Percentiles rank a stretch among this genome's conserved stretches.
Conservation (phyloP, 441 rosid genomes). For the Hypseocharis bilobata region DNA sequence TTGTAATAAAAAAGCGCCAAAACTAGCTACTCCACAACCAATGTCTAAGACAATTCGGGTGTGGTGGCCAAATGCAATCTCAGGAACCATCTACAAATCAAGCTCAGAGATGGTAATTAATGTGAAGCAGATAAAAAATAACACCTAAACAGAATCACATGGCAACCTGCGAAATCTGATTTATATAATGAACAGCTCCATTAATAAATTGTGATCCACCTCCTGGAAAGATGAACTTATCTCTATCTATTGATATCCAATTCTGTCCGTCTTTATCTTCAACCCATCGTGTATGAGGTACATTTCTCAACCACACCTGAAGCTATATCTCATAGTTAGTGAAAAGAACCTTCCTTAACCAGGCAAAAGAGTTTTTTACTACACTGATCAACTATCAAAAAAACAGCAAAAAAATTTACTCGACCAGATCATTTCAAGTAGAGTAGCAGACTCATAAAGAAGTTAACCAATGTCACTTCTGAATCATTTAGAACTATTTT, state of each 20-base stretch:
- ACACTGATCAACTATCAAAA: background rate
- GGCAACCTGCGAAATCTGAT: slow-evolving; percentile 67
- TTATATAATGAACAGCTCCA: slow-evolving; percentile 79
- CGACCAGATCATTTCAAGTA: background rate
- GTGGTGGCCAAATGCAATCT: slow-evolving; percentile 58
- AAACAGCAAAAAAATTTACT: background rate
- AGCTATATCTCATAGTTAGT: background rate
- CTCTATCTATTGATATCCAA: slow-evolving; percentile 59
- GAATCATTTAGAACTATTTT: background rate
- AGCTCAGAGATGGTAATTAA: background rate
- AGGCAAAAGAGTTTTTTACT: background rate
- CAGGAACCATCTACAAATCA: slow-evolving; percentile 61
- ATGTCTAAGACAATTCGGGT: slow-evolving; percentile 68
- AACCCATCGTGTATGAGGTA: slow-evolving; percentile 74
- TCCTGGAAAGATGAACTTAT: slow-evolving; percentile 85
- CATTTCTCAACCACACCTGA: slow-evolving; percentile 80
- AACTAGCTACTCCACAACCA: slow-evolving; percentile 97
- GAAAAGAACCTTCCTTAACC: background rate
- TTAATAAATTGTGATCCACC: slow-evolving; percentile 96
- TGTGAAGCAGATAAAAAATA: background rate
- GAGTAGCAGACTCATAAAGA: background rate
- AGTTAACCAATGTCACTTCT: background rate
- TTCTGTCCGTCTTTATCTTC: slow-evolving; percentile 94
- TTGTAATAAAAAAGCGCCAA: slow-evolving; percentile 79
- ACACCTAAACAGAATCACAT: background rate